Conservation (phyloP, 148 eudicot genomes). For the Polygonum aviculare region DNA sequence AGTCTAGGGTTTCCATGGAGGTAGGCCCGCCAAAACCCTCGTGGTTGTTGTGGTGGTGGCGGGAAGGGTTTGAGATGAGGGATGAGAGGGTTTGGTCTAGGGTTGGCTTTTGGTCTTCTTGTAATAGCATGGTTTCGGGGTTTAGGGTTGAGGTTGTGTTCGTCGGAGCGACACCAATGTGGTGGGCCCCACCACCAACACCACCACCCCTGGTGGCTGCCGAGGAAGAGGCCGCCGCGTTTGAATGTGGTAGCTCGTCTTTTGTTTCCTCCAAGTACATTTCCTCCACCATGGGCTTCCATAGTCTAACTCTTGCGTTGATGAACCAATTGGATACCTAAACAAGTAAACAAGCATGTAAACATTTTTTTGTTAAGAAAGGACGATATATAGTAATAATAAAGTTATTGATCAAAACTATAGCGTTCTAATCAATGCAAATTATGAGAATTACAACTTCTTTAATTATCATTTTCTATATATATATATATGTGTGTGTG, state of each 20-base stretch:
- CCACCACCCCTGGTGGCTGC: too few relatives aligned
- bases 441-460: too few relatives aligned
- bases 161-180: constrained; percentile 3
- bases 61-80: constrained; percentile 31
- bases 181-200: not conserved
- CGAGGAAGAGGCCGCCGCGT: constrained; percentile 23
- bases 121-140: not conserved
- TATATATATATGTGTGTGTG: too few relatives aligned
- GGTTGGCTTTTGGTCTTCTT: constrained; percentile 61
- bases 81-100: constrained; percentile 65
- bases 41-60: constrained; percentile 13
- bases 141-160: constrained; percentile 12
- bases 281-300: constrained; percentile 99
- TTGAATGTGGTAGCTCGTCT: constrained; percentile 32
- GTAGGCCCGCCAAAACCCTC: constrained; percentile 1
- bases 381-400: too few relatives aligned
- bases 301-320: constrained; percentile 92
- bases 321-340: constrained; percentile 99
- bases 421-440: too few relatives aligned
- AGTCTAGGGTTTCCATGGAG: constrained; percentile 24
- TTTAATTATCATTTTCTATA: too few relatives aligned
- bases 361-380: not conserved
- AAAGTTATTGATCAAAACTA: too few relatives aligned
- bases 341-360: not conserved
- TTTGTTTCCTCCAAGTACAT: constrained; percentile 93